phyloP scores from a whole-genome alignment of 2,329 filamentous ascomycete genomes.

The Mycocentrospora acerina region DNA sequence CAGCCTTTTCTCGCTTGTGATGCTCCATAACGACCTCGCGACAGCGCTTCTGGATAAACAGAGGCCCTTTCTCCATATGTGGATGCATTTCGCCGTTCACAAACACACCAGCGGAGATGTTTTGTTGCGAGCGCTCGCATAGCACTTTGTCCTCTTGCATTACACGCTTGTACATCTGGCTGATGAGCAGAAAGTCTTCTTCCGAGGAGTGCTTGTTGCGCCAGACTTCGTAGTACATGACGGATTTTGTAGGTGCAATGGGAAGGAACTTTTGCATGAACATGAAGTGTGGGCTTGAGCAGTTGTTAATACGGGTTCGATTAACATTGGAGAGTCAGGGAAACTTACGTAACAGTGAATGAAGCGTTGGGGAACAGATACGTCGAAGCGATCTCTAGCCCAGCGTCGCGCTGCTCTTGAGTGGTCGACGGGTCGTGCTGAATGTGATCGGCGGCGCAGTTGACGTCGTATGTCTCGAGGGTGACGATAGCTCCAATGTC shows the following conservation, averaged over 20 bases:
- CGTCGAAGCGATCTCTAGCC: slow-evolving; percentile 33
- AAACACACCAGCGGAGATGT: slow-evolving; percentile 63
- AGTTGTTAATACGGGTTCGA: slow-evolving; percentile 7
- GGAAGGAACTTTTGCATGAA: slow-evolving; percentile 66
- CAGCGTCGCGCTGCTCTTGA: slow-evolving; percentile 23
- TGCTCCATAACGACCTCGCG: slow-evolving; percentile 54
- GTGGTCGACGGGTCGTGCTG: slow-evolving; percentile 36
- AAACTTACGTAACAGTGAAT: slow-evolving; percentile 31
- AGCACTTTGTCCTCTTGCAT: slow-evolving; percentile 66
- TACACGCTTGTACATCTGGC: slow-evolving; percentile 63
- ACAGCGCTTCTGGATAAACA: slow-evolving; percentile 58
- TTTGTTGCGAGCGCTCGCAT: slow-evolving; percentile 60
- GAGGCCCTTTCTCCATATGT: slow-evolving; percentile 59
- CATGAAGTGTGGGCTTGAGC: slow-evolving; percentile 53
- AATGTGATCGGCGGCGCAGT: slow-evolving; percentile 32
- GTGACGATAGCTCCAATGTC: slow-evolving; percentile 59
- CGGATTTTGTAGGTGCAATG: slow-evolving; percentile 50
- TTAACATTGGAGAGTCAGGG: background rate
- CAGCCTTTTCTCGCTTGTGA: slow-evolving; percentile 49
- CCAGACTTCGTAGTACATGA: slow-evolving; percentile 65
- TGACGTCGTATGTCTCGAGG: slow-evolving; percentile 53
- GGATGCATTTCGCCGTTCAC: slow-evolving; percentile 66
- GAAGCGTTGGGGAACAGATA: slow-evolving; percentile 37
- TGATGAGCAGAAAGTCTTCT: slow-evolving; percentile 59
- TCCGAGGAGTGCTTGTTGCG: slow-evolving; percentile 62